Evolutionary conservation across 345 rosid genomes (phyloP), one percentile per base, ranked within the genome.

Genomic region (Alliaria petiolata): DNA sequence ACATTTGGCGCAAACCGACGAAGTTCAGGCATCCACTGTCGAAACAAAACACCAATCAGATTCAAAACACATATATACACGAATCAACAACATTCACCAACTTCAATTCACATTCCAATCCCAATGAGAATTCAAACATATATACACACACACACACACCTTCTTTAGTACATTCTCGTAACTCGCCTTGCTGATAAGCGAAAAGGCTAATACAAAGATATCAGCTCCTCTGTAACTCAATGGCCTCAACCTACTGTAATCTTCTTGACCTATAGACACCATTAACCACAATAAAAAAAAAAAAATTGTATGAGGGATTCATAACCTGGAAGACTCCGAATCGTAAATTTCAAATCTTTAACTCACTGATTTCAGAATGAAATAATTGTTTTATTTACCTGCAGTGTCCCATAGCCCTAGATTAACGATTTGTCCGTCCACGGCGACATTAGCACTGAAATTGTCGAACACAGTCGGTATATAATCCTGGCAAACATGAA

Each of bases 321-420:
- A 22, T 12, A 12, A 61, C 51, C 36, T 20, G 43, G 4, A 56
- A 62, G 50, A 63, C 34, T 52, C 12, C 19, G 39, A 42, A 19
- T 5, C 33, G 47, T 49, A 38, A 49, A 56, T 14, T 39, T 49
- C 59, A 69, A 14, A 14, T 20, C 39, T 43, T 50, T 64, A 35
- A 20, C n/a, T 31, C 30, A 45, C 15, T 35, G 42, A n/a, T 56
- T 26, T 14, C 20, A 36, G 17, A 51, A 14, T 8, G 16, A 9
- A 26, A 28, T 1, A 8, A 8, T 51, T 56, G 70, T 57, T 7
- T 62, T n/a, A n/a, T 77, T 50, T 70, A 89, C 99, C 99, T 76
- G 99, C 99, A 78, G 99, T 95, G 59, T 95, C 99, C 99, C 99
- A 95, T n/a, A 91, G 74, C 4, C 99, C 99, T 83, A 95, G 80